A percentile compares a stretch with the other conserved stretches of the same genome.
These are phyloP conservation scores for Phytophthora tentaculata DNA, from an alignment of 352 stramenopile species.

Conservation along the genomic window DNA sequence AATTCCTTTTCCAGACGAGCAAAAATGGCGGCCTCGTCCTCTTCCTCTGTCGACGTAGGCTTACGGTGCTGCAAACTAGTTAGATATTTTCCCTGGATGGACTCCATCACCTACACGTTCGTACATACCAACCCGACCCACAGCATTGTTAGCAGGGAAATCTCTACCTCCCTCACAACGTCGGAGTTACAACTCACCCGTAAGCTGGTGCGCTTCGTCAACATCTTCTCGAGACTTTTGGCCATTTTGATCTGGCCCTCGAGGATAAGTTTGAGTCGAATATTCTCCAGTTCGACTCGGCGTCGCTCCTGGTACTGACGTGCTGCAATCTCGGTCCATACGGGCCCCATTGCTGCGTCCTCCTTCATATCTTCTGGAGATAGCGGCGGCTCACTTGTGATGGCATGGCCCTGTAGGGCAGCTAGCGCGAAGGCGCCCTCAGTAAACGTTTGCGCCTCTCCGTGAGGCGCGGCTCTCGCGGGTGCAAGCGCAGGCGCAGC, in stretches of 20 bases:
- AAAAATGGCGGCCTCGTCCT: slow-evolving; percentile 59
- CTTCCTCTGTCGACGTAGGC: slow-evolving; percentile 42
- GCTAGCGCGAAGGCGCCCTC: slow-evolving; percentile 30
- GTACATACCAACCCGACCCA: slow-evolving; percentile 34
- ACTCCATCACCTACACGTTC: slow-evolving; percentile 49
- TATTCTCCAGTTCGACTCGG: slow-evolving; percentile 62
- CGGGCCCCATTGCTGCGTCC: slow-evolving; percentile 42
- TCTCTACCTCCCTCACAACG: slow-evolving; percentile 6
- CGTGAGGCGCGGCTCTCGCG: slow-evolving; percentile 7
- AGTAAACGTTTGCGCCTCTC: slow-evolving; percentile 31
- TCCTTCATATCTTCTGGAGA: slow-evolving; percentile 33
- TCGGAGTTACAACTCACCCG: slow-evolving; percentile 28
- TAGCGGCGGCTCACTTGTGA: slow-evolving; percentile 15
- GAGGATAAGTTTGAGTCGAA: slow-evolving; percentile 55
- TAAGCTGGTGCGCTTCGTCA: slow-evolving; percentile 58
- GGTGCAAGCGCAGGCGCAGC: slow-evolving; percentile 25
- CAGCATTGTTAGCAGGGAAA: slow-evolving; percentile 30
- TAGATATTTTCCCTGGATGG: slow-evolving; percentile 51
- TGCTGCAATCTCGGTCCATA: slow-evolving; percentile 63
- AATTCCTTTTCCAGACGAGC: slow-evolving; percentile 50
- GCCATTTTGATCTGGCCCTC: slow-evolving; percentile 63
- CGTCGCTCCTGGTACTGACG: slow-evolving; percentile 58
- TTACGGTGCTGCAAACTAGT: slow-evolving; percentile 48
- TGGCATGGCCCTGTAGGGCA: slow-evolving; percentile 26
- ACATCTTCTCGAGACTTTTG: slow-evolving; percentile 57